Base-by-base conservation (phyloP, 495 filamentous ascomycete species). In the Penicillium flavigenum region DNA sequence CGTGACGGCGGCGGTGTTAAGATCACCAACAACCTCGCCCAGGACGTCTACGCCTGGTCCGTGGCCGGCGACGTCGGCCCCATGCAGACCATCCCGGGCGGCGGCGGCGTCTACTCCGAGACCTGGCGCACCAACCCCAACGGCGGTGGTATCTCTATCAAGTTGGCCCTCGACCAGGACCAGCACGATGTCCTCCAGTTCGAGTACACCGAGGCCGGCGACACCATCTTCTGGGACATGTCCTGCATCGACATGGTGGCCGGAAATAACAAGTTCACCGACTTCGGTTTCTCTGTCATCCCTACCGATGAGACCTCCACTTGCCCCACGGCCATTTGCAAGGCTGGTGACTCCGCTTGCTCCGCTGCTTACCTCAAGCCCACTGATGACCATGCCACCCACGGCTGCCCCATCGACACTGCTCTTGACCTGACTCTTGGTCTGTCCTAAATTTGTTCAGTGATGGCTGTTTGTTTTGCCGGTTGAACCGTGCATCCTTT, bases 101-200 rank as follows among this genome's bases (percentile, higher is more conserved):
- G 51, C 46, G 74, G 75, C 26, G 66, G 69, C 36, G 54, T 38
- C 57, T 76, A 73, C 70, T 43, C 32, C 22, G 75, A 78, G 65
- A n/a, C 44, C 55, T 78, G 67, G 68, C 58, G 58, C 16, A 65
- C 54, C 67, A 74, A 72, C 68, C 64, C 73, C 56, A 71, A 68
- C 59, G 73, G 72, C 43, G 74, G 75, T 17, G 75, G 73, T 57
- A 55, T 76, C 51, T 78, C 75, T 45, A 78, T 78, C 71, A 78
- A 78, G 67, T 58, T 78, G 19, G 56, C 72, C 44, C 69, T 67
- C 54, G 54, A 63, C 39, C 58, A 45, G 14, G 59, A 61, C 42
- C 64, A 67, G 58, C n/a, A 45, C 60, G 67, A 70, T 47, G 68
- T 78, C n/a, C 66, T 78, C 11, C 75, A 78, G 66, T 78, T 74